Evolutionary conservation across 805 yeast genomes (phyloP), one percentile per base, ranked within the genome.

Genomic region (Suhomyces canberraensis): DNA sequence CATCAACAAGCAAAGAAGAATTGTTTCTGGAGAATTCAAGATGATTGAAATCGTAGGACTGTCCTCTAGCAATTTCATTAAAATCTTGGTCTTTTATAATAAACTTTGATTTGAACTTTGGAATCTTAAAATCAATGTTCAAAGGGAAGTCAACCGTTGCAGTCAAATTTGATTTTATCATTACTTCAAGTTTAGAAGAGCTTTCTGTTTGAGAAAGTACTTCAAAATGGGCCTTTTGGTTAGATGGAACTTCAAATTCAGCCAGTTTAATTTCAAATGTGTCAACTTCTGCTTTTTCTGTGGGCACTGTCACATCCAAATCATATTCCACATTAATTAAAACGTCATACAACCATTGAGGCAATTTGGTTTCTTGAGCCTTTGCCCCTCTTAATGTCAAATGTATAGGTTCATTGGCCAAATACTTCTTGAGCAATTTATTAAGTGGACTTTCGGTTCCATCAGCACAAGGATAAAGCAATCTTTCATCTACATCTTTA

Each of bases 271-370:
- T n/a, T 16, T 25, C 16, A 7, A 24, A n/a, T 6, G 14, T 11
- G 4, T 16, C 15, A 15, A 32, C 11, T n/a, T 14, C 16, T 11
- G 27, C 13, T n/a, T 13, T 34, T 21, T 21, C 24, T 16, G 25
- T 24, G 2, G 59, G 55, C 20, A 55, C 34, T 2, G 25, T 31
- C 2, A 54, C 27, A 14, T 35, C 33, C n/a, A 53, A 14, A 24
- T 43, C 40, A 25, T 42, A 41, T 4, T 38, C 31, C 8, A 44
- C 35, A 11, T 36, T 32, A 16, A 36, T 42, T 8, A 61, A 36
- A 1, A 52, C 26, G 20, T 51, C 42, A 30, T 38, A 41, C 24
- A 60, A 37, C 66, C 66, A 61, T 9, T 36, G 28, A 1, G 64
- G 64, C 16, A 60, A 35, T 8, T 35, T 27, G 2, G 33, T 30